Conservation (phyloP, 345 rosid genomes). For the Pugionium cornutum region DNA sequence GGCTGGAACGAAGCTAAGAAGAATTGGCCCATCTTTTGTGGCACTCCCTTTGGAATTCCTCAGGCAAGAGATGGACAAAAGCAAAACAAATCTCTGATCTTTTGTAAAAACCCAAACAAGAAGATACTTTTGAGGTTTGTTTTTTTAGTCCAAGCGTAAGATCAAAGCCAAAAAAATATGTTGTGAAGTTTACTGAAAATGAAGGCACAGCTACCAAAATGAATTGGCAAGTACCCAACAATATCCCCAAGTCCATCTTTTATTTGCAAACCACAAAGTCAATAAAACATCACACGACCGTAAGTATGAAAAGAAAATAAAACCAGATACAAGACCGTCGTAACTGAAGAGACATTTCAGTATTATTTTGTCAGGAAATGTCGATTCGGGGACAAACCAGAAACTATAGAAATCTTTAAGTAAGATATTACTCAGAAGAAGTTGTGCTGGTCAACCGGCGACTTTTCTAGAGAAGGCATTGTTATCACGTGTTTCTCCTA, state of each 20-base stretch:
- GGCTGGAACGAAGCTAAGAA: conserved; percentile 94
- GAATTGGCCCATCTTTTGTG: conserved; percentile 92
- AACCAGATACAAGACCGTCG: conserved; percentile 5
- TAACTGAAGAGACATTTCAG: neutral
- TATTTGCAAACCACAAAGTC: conserved; percentile 31
- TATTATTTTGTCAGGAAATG: neutral
- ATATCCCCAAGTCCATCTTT: neutral
- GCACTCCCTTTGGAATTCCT: conserved; percentile 79
- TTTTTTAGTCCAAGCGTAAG: too few relatives aligned
- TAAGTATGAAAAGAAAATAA: neutral
- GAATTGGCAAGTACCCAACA: neutral
- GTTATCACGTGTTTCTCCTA: conserved; percentile 48
- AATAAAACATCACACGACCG: conserved; percentile 20
- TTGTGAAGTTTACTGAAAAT: too few relatives aligned
- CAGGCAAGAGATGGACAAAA: conserved; percentile 48
- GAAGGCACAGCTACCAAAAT: too few relatives aligned
- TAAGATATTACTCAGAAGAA: too few relatives aligned
- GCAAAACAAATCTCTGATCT: neutral
- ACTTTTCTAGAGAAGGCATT: conserved; percentile 38
- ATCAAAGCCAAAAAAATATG: too few relatives aligned
- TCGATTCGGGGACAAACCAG: conserved; percentile 5
- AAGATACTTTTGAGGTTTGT: too few relatives aligned
- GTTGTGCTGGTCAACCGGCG: conserved; percentile 43
- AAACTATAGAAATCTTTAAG: too few relatives aligned
- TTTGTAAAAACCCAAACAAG: too few relatives aligned